Conservation (phyloP, 768 basidiomycete species). For the Chlorophyllum brunneum region DNA sequence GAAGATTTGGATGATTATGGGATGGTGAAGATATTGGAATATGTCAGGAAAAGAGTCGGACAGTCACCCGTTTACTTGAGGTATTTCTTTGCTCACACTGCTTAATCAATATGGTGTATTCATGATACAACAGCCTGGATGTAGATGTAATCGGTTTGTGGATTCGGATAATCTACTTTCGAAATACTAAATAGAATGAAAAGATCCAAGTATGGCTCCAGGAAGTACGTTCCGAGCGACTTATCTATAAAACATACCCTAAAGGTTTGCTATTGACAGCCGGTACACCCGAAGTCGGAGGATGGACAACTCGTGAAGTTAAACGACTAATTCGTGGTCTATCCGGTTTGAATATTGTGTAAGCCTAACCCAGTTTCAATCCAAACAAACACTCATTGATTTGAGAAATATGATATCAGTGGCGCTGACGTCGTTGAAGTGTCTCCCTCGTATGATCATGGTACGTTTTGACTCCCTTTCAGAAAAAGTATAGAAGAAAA, state of each 20-base stretch:
- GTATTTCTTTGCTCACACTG: background rate
- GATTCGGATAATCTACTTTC: too few species aligned
- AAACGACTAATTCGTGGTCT: constrained; percentile 73
- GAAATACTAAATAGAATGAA: background rate
- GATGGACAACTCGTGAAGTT: constrained; percentile 81
- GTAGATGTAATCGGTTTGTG: constrained; percentile 1
- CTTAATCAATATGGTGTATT: constrained; percentile 26
- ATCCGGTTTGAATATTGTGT: constrained; percentile 72
- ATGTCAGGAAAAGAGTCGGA: constrained; percentile 77
- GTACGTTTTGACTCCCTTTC: constrained; percentile 12
- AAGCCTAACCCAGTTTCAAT: constrained; percentile 41
- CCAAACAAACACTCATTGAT: background rate
- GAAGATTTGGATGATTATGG: constrained; percentile 84
- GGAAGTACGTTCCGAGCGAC: background rate
- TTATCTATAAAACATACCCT: too few species aligned
- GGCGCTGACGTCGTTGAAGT: constrained; percentile 73
- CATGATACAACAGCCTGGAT: constrained; percentile 27
- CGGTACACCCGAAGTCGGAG: constrained; percentile 82
- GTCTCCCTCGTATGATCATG: constrained; percentile 68
- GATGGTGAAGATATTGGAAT: constrained; percentile 54
- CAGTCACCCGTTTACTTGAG: constrained; percentile 65
- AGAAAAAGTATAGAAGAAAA: too few species aligned
- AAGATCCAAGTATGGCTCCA: constrained; percentile 6
- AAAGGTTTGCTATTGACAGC: too few species aligned
- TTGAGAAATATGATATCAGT: background rate